Conservation (phyloP, 1,139 yeast species). For the Cylindricascospora bacillispora region DNA sequence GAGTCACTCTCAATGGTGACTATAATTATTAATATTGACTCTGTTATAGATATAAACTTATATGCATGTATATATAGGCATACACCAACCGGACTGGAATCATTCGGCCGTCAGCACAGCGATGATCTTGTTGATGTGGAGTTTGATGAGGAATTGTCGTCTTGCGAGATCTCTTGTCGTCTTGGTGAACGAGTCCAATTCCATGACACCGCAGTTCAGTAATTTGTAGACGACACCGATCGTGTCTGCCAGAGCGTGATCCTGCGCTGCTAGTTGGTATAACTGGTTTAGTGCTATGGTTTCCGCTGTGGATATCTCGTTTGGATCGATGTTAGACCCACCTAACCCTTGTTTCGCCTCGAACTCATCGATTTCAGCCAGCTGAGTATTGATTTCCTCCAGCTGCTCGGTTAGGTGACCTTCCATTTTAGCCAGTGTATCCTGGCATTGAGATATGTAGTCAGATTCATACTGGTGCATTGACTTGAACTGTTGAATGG, state of each 20-base stretch:
- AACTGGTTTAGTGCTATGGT: slow-evolving; percentile 32
- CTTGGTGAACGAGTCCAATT: slow-evolving; percentile 22
- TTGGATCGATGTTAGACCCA: slow-evolving; percentile 3
- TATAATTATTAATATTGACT: too few species aligned
- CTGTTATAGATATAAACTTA: too few species aligned
- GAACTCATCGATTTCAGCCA: not conserved
- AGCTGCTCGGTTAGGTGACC: too few species aligned
- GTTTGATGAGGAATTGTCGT: slow-evolving; percentile 49
- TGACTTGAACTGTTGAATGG: too few species aligned
- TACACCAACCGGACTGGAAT: too few species aligned
- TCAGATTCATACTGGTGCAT: too few species aligned
- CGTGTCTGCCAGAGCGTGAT: slow-evolving; percentile 59
- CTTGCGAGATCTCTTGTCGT: slow-evolving; percentile 56
- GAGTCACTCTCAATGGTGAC: too few species aligned
- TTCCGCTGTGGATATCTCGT: slow-evolving; percentile 5
- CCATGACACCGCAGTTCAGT: slow-evolving; percentile 33
- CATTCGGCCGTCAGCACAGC: too few species aligned
- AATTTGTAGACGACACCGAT: slow-evolving; percentile 47
- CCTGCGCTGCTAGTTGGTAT: slow-evolving; percentile 55
- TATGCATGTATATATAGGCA: too few species aligned
- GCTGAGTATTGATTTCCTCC: slow-evolving; percentile 1
- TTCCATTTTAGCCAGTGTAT: too few species aligned
- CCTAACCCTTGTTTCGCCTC: not conserved
- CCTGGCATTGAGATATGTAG: too few species aligned
- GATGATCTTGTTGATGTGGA: slow-evolving; percentile 31